phyloP scores from a whole-genome alignment of 1,284 basidiomycete species.

The Gastroboletus turbinatus region DNA sequence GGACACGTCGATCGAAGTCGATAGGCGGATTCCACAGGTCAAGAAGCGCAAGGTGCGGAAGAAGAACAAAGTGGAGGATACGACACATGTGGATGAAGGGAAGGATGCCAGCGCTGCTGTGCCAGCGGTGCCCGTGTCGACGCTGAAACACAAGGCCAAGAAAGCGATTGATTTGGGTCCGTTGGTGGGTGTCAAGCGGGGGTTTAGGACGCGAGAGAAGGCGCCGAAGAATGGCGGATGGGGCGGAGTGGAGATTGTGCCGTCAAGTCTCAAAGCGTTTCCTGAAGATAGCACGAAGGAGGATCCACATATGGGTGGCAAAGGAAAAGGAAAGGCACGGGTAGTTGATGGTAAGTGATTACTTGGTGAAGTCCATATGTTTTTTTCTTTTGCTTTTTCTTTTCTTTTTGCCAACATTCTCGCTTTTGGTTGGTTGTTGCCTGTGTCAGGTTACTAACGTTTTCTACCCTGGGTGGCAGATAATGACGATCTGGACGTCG shows the following conservation, averaged over 20 bases:
- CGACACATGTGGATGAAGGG: conserved; percentile 2
- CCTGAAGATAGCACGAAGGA: conserved; percentile 13
- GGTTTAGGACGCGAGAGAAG: conserved; percentile 61
- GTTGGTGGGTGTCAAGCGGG: conserved; percentile 63
- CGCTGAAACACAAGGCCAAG: conserved; percentile 2
- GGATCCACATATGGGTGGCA: conserved; percentile 4
- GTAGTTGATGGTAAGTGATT: conserved; percentile 27
- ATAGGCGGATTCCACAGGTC: conserved; percentile 3
- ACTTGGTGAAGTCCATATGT: background rate
- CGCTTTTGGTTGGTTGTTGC: background rate
- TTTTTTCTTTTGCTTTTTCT: background rate
- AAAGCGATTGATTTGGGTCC: conserved; percentile 59
- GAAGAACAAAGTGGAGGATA: conserved; percentile 6
- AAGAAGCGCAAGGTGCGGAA: conserved; percentile 28
- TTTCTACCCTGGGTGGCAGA: conserved; percentile 8
- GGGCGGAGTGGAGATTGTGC: conserved; percentile 59
- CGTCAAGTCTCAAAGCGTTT: conserved; percentile 26
- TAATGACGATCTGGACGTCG: background rate
- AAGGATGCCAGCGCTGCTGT: background rate
- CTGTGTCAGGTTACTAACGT: conserved; percentile 5
- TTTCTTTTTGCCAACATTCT: background rate
- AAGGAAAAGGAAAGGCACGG: conserved; percentile 25
- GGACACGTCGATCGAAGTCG: conserved; percentile 6
- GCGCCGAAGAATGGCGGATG: conserved; percentile 56
- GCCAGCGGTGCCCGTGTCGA: background rate